These are phyloP conservation scores for Aphanomyces cochlioides DNA, from an alignment of 352 stramenopile genomes.

Conservation along the genomic window DNA sequence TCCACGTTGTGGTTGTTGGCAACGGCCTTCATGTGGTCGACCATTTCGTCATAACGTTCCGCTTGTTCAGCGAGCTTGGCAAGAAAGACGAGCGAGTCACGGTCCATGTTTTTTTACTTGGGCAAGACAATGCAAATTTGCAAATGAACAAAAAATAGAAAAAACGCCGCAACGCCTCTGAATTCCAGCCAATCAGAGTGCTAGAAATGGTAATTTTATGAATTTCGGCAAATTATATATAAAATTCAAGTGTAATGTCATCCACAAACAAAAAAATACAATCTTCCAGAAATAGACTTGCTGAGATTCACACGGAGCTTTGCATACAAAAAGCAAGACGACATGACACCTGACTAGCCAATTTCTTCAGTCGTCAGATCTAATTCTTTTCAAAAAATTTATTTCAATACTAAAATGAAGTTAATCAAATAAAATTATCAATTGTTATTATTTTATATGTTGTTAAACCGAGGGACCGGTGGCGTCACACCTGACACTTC, in stretches of 20 bases:
- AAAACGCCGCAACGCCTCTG: constrained; percentile 15
- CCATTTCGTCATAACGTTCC: constrained; percentile 90
- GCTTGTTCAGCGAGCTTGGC: constrained; percentile 79
- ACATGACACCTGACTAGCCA: no score
- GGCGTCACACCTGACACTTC: constrained; percentile 8
- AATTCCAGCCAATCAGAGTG: constrained; percentile 14
- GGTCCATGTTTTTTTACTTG: constrained; percentile 51
- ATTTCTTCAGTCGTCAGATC: no score
- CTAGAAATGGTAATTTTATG: neutral
- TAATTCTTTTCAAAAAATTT: neutral
- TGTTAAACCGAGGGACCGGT: constrained; percentile 13
- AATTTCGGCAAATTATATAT: neutral
- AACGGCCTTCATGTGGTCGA: constrained; percentile 98
- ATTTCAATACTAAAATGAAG: neutral
- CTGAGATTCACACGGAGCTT: neutral
- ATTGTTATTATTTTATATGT: neutral
- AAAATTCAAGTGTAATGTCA: neutral
- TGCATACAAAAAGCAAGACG: constrained; percentile 6
- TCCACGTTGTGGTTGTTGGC: constrained; percentile 93
- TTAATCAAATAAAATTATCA: neutral
- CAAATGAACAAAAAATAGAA: constrained; percentile 20
- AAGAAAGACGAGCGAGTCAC: constrained; percentile 75
- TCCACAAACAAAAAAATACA: constrained; percentile 7
- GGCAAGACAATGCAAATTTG: constrained; percentile 23
- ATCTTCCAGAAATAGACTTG: constrained; percentile 10